Base-by-base conservation (phyloP, 1,139 yeast genomes). In the Diutina sp. region DNA sequence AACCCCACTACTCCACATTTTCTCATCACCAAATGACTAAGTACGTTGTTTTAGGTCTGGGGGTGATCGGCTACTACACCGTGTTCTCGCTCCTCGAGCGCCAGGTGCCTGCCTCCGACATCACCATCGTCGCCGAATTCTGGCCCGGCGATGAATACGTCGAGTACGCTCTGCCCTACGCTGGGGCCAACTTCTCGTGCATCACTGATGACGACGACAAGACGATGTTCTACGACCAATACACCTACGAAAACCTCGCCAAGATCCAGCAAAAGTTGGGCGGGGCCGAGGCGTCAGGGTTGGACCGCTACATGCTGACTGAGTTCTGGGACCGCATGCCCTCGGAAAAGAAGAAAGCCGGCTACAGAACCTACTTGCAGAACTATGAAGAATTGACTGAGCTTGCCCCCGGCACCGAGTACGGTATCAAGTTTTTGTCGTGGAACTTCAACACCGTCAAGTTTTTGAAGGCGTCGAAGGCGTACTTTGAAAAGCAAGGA, bases 131-230 rank as follows among this genome's bases (percentile, higher is more conserved):
- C 25, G 91, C 87, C 2, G 80, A 84, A 63, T 78, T 74, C 61
- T 66, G 84, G 55, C 93, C 95, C 1, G 95, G 93, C 5, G 95
- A 87, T 64, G 84, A 80, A 61, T 80, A 88, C 4, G 78, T 79
- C 59, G 73, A 79, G 56, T 87, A 83, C 66, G 84, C 95, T 2
- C 84, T 90, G 0, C 95, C 95, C 1, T 85, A 85, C 78, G 91
- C 91, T 0, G 89, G 89, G n/a, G 89, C 87, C 1, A 81, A 82
- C 67, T 83, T 84, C 64, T 82, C 87, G 3, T 80, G 85, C 64
- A 83, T 85, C 57, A 77, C 87, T 0, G 86, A 83, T 1, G 76
- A 77, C 60, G 85, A 81, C 61, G 72, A 74, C 1, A 76, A 71
- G 8, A 77, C 84, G 0, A 64, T 84, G 56, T 67, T 66, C 12